Percentiles rank a stretch among this genome's conserved stretches.
phyloP scores from a whole-genome alignment of 164 flowering plant species.

The Tinospora cordifolia region DNA sequence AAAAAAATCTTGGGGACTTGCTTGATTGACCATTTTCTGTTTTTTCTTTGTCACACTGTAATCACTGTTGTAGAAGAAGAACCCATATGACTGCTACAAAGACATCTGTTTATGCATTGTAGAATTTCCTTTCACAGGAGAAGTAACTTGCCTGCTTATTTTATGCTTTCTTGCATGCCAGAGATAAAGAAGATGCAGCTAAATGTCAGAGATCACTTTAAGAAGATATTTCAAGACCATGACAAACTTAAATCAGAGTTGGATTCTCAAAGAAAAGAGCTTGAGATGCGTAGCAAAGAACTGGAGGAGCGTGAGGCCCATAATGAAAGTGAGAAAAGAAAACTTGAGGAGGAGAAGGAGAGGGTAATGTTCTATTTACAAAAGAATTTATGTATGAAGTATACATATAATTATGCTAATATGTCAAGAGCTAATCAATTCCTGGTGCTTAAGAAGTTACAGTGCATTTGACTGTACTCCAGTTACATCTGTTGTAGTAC shows the following conservation, averaged over 20 bases:
- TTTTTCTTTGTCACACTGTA: not conserved
- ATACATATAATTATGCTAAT: not conserved
- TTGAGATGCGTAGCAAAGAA: slow-evolving; percentile 27
- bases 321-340: slow-evolving; percentile 53
- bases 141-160: not conserved
- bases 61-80: not conserved
- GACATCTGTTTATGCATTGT: not conserved
- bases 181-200: slow-evolving; percentile 48
- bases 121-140: not conserved
- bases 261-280: slow-evolving; percentile 36
- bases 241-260: slow-evolving; percentile 32
- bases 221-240: slow-evolving; percentile 40
- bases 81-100: not conserved
- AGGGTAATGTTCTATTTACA: slow-evolving; percentile 32
- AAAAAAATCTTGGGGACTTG: no score
- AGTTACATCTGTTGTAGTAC: no score
- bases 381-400: not conserved
- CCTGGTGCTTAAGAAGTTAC: no score
- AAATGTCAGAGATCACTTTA: slow-evolving; percentile 28
- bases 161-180: slow-evolving; percentile 18
- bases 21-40: not conserved
- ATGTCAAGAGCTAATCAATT: no score
- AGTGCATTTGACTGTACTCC: no score
- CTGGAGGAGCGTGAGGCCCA: slow-evolving; percentile 45
- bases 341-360: slow-evolving; percentile 39